Evolutionary conservation across 2,329 filamentous ascomycete genomes (phyloP), one percentile per base, ranked within the genome.

Genomic region (Colletotrichum sp.): DNA sequence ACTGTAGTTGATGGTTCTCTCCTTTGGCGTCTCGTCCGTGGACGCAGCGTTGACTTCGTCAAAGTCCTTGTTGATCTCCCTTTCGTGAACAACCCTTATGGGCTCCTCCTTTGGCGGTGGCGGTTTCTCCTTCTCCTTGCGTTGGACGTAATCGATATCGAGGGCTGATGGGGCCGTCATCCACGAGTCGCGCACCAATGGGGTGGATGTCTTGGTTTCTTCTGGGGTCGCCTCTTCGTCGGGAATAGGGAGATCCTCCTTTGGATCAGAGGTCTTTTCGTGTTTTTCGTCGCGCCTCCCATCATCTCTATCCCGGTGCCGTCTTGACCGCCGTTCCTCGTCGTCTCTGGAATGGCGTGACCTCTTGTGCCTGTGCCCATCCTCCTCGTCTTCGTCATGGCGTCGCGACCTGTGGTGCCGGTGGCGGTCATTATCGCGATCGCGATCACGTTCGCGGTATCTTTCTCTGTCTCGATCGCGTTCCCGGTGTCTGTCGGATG

Each of bases 121-220:
- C 49, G 87, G 87, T 79, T 92, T 92, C 76, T 92, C 92, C 77
- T 90, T 89, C 2, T 85, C 85, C 6, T 86, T 87, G 76, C 91
- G 89, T 81, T 95, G 91, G 67, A 95, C 90, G 83, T 98, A 98
- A 82, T 99, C 96, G 69, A 98, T 88, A 74, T 95, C 93, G 57
- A 96, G 85, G 3, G 92, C 92, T 1, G 93, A 93, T 0, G 95
- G 95, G 2, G 93, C 93, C 78, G 95, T 92, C 95, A 98, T 98
- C 95, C 98, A 99, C 0, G 94, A 92, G 84, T 99, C 97, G 78
- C 98, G 92, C 79, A 93, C 90, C 36, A 93, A 80, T 2, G 85
- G 82, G 12, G 69, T 59, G 76, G 18, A 82, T 77, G 84, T 76
- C 39, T 87, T 86, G 5, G n/a, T 13, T 10, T 64, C 28, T 9